Evolutionary conservation across 2,329 filamentous ascomycete genomes (phyloP).

Genomic region (Emergomyces pasteurianus): DNA sequence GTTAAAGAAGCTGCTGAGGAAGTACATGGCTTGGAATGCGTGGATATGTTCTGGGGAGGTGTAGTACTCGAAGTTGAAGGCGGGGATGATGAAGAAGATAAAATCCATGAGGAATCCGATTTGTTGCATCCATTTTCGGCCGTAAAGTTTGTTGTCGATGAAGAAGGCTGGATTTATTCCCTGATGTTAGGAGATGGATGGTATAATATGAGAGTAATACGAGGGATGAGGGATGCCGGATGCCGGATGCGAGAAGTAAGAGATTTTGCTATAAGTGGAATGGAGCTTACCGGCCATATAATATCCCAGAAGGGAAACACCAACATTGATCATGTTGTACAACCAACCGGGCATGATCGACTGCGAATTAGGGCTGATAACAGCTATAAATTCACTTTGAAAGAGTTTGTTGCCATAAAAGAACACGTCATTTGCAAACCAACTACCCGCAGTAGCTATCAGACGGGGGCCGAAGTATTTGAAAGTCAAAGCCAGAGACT

Average conservation of each 20-base stretch:
- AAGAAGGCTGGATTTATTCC: constrained; percentile 42
- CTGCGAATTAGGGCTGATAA: constrained; percentile 56
- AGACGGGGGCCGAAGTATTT: constrained; percentile 76
- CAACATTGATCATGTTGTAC: constrained; percentile 86
- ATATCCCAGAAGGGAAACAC: constrained; percentile 76
- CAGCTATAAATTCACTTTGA: constrained; percentile 77
- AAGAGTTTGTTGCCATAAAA: constrained; percentile 99
- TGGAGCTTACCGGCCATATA: constrained; percentile 55
- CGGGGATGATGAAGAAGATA: constrained; percentile 83
- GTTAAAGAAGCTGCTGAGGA: constrained; percentile 96
- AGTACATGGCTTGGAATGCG: constrained; percentile 97
- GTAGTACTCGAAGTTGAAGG: constrained; percentile 80
- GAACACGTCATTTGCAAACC: constrained; percentile 97
- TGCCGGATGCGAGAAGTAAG: background rate
- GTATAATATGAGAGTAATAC: background rate
- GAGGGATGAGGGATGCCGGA: background rate
- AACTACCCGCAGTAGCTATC: constrained; percentile 72
- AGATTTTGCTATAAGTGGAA: background rate
- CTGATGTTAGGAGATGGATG: background rate
- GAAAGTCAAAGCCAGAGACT: constrained; percentile 67
- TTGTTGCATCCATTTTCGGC: constrained; percentile 93
- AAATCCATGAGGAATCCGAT: constrained; percentile 88
- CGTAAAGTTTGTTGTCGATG: constrained; percentile 94
- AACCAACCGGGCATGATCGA: constrained; percentile 80
- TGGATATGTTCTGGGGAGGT: constrained; percentile 58